A percentile compares a stretch with the other conserved stretches of the same genome.
Evolutionary conservation across 176 grass and related monocot species (phyloP).

Genomic region (Canna indica): DNA sequence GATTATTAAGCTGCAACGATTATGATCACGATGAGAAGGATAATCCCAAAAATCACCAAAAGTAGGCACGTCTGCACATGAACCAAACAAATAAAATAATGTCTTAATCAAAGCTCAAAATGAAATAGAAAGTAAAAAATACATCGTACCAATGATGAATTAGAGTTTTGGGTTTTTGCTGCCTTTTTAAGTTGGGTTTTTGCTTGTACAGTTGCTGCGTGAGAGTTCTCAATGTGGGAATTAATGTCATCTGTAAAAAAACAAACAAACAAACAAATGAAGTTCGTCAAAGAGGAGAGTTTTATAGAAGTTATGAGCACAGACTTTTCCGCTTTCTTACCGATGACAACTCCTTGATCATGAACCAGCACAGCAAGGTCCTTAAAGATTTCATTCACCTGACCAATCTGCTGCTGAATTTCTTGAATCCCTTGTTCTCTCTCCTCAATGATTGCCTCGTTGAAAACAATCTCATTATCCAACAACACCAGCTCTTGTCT

Average conservation of each 20-base stretch:
- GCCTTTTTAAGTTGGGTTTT: slow-evolving; percentile 58
- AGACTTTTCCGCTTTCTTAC: slow-evolving; percentile 28
- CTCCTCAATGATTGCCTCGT: slow-evolving; percentile 94
- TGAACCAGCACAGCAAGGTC: slow-evolving; percentile 90
- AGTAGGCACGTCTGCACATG: slow-evolving; percentile 49
- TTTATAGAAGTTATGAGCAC: slow-evolving; percentile 1
- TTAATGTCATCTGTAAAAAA: slow-evolving; percentile 69
- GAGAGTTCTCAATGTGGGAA: slow-evolving; percentile 66
- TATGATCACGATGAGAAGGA: slow-evolving; percentile 56
- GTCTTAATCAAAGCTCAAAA: background rate
- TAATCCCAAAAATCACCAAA: slow-evolving; percentile 53
- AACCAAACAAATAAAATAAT: background rate
- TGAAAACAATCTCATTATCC: slow-evolving; percentile 94
- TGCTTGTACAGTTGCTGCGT: slow-evolving; percentile 39
- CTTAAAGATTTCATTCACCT: slow-evolving; percentile 91
- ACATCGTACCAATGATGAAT: slow-evolving; percentile 58
- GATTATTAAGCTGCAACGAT: slow-evolving; percentile 29
- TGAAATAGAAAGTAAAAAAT: background rate
- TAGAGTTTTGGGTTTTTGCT: slow-evolving; percentile 78
- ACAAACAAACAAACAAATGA: background rate
- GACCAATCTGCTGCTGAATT: slow-evolving; percentile 93
- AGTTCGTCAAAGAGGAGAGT: slow-evolving; percentile 19
- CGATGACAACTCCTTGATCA: slow-evolving; percentile 68
- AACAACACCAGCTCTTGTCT: slow-evolving; percentile 80
- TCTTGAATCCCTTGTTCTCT: slow-evolving; percentile 86